Base-by-base conservation (phyloP, 495 filamentous ascomycete genomes). In the Penicillium waksmanii region DNA sequence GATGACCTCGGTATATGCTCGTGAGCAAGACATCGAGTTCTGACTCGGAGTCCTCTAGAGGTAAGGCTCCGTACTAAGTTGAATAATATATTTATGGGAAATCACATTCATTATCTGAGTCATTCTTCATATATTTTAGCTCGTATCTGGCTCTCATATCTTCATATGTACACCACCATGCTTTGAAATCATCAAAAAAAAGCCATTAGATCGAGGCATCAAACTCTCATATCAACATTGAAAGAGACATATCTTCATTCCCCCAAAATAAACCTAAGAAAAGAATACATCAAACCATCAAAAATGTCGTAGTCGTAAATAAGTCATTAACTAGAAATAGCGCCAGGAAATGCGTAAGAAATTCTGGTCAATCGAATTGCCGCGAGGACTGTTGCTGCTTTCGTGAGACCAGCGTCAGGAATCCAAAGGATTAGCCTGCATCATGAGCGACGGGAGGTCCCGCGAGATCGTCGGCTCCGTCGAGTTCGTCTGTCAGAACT, bases 401-500 rank as follows among this genome's bases (percentile, higher is more conserved):
- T 23, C 6, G 19, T 15, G 46, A 48, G 21, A 31, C 15, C 19
- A 3, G 21, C 19, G 2, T 48, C 21, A 13, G 46, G 21, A 13
- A 25, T 48, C 46, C 40, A 44, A n/a, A 25, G 6, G 21, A 43
- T 43, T 46, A 34, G 21, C 34, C 35, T 21, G 15, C 47, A 31
- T 65, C 53, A 64, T 71, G 40, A 67, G 57, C 73, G 70, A 58
- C 67, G 62, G 44, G 76, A 78, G 34, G 71, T 71, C 42, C 67
- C 61, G 36, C 72, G 69, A 51, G 73, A 78, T 69, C 69, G 60
- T 64, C 77, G 64, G 36, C 76, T 77, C 57, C 77, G 73, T 60
- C 77, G 66, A 23, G 78, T 83, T 56, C 77, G 76, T 69, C 78
- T 63, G 65, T 80, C 81, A 57, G 80, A 81, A 49, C 80, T 82